These are phyloP conservation scores for maize (Zea mays) DNA, from an alignment of 176 grass and related monocot genomes.

Conservation along the genomic window DNA sequence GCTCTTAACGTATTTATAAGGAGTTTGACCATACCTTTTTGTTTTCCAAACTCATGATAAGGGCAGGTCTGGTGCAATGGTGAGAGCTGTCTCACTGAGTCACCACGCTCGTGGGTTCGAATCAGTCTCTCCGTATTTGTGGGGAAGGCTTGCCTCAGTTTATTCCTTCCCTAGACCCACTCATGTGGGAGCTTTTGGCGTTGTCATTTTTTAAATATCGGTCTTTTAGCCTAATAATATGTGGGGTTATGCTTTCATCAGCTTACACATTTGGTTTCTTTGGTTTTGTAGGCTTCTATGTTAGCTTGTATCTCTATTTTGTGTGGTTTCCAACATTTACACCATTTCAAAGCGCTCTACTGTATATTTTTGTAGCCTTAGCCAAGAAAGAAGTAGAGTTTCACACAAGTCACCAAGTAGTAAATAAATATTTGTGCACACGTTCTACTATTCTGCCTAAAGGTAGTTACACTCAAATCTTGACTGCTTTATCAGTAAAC, in stretches of 20 bases:
- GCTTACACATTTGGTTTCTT: background rate
- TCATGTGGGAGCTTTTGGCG: background rate
- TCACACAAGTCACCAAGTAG: background rate
- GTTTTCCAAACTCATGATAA: background rate
- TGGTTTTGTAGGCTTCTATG: background rate
- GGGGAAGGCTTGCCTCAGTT: too few species aligned
- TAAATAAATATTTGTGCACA: background rate
- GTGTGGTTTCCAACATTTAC: background rate
- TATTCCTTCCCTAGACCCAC: too few species aligned
- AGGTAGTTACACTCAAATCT: background rate
- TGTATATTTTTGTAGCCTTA: constrained; percentile 18
- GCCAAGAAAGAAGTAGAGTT: constrained; percentile 24
- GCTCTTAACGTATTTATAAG: constrained; percentile 1
- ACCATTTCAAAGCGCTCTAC: background rate
- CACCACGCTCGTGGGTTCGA: too few species aligned
- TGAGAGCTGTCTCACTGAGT: too few species aligned
- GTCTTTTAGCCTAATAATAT: background rate
- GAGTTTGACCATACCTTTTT: background rate
- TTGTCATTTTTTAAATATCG: background rate
- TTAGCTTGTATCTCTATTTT: background rate
- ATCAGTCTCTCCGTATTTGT: too few species aligned
- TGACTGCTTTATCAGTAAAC: background rate
- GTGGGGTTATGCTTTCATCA: background rate
- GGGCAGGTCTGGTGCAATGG: too few species aligned
- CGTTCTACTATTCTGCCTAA: background rate